These are phyloP conservation scores for Podaxis rugospora DNA, from an alignment of 768 basidiomycete genomes.

Conservation along the genomic window DNA sequence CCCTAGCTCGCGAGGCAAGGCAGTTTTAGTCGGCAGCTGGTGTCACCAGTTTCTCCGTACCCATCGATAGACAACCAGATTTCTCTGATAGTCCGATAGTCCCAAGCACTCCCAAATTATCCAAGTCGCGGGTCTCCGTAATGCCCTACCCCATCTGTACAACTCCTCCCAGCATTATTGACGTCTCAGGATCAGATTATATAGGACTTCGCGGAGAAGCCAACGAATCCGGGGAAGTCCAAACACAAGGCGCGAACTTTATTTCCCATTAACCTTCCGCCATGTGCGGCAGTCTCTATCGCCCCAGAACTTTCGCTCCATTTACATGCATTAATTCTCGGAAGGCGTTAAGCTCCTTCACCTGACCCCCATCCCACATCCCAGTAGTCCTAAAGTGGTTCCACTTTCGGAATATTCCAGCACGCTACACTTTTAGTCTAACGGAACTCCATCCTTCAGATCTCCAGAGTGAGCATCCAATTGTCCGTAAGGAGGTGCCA, in stretches of 20 bases:
- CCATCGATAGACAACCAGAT: not conserved
- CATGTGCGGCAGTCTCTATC: conserved; percentile 1
- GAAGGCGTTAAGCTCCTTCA: conserved; percentile 4
- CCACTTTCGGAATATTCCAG: conserved; percentile 3
- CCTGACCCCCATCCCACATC: not conserved
- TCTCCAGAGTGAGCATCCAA: not conserved
- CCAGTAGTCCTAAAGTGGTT: not conserved
- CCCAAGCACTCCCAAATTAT: not conserved
- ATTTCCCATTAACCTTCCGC: conserved; percentile 5
- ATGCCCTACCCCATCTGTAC: not conserved
- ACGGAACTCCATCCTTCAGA: not conserved
- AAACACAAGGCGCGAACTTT: not conserved
- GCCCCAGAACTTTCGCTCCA: conserved; percentile 4
- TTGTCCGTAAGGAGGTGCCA: not conserved
- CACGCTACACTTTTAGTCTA: conserved; percentile 3
- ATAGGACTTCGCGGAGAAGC: not conserved
- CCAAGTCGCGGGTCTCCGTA: not conserved
- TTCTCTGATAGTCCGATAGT: not conserved
- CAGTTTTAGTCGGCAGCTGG: not conserved
- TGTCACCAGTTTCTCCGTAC: not conserved
- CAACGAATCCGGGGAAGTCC: conserved; percentile 1
- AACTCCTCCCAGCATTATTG: not conserved
- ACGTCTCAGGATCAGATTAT: not conserved
- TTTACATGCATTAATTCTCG: conserved; percentile 10
- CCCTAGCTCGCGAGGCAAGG: not conserved